Evolutionary conservation across 2,329 filamentous ascomycete genomes (phyloP).

Genomic region (Fusarium setosum): DNA sequence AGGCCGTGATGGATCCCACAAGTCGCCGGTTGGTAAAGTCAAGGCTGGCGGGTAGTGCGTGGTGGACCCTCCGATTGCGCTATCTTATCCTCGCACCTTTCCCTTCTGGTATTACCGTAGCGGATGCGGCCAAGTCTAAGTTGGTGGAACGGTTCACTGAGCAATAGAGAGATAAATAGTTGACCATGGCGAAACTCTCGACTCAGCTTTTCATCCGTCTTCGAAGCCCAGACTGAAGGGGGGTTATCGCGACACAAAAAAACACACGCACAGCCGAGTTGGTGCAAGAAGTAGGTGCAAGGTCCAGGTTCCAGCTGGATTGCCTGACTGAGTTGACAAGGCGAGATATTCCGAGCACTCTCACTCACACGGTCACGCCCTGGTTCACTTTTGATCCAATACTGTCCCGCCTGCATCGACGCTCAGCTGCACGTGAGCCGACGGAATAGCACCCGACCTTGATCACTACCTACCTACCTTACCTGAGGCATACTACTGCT

Average conservation of each 20-base stretch:
- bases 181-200: not conserved
- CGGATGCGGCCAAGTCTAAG: constrained; percentile 22
- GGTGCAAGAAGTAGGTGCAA: not conserved
- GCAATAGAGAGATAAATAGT: not conserved
- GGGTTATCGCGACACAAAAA: no score
- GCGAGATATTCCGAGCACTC: constrained; percentile 22
- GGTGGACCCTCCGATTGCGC: constrained; percentile 1
- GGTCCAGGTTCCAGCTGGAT: not conserved
- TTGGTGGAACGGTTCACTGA: constrained; percentile 1
- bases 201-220: not conserved
- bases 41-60: constrained; percentile 6
- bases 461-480: no score
- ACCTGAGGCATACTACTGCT: no score
- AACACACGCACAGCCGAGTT: not conserved
- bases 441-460: constrained; percentile 20
- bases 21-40: constrained; percentile 8
- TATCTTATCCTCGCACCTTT: constrained; percentile 35
- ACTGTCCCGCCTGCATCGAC: constrained; percentile 9
- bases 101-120: constrained; percentile 20
- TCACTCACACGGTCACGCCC: constrained; percentile 27
- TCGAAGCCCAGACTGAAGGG: not conserved
- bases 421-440: constrained; percentile 35
- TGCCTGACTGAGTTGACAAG: not conserved
- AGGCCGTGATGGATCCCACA: constrained; percentile 3
- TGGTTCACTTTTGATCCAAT: constrained; percentile 24